Evolutionary conservation across 768 basidiomycete genomes (phyloP).

Genomic region (Lanmaoa pseudosensibilis): DNA sequence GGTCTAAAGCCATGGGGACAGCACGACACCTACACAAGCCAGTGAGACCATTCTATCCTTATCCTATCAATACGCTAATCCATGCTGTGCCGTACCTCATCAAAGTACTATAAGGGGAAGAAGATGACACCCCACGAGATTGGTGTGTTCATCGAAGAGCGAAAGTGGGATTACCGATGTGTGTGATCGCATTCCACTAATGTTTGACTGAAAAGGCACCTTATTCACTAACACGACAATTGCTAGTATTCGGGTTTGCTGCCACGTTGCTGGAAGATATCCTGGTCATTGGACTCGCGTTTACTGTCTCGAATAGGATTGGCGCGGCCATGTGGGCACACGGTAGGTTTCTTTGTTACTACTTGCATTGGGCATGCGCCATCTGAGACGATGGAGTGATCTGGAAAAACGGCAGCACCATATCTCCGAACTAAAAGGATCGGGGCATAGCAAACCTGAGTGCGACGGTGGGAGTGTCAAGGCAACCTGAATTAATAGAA

Average conservation of each 20-base stretch:
- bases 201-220: not conserved
- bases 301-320: conserved; percentile 83
- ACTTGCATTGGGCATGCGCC: not conserved
- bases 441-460: not conserved
- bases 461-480: not conserved
- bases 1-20: conserved; percentile 66
- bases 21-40: conserved; percentile 67
- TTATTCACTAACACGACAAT: not conserved
- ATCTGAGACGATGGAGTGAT: conserved; percentile 31
- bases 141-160: conserved; percentile 81
- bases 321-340: conserved; percentile 96
- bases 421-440: conserved; percentile 34
- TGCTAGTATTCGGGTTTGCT: conserved; percentile 77
- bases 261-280: conserved; percentile 80
- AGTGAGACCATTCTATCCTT: conserved; percentile 38
- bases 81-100: not conserved
- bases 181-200: conserved; percentile 14
- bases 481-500: not conserved
- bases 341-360: conserved; percentile 42
- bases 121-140: conserved; percentile 71
- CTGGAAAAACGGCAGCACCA: conserved; percentile 59
- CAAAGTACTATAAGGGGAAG: conserved; percentile 81
- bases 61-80: not conserved
- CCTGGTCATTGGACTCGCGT: conserved; percentile 78
- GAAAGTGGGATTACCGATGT: conserved; percentile 88